Base-by-base conservation (phyloP, 495 filamentous ascomycete species). In the Achaetomiella virescens region DNA sequence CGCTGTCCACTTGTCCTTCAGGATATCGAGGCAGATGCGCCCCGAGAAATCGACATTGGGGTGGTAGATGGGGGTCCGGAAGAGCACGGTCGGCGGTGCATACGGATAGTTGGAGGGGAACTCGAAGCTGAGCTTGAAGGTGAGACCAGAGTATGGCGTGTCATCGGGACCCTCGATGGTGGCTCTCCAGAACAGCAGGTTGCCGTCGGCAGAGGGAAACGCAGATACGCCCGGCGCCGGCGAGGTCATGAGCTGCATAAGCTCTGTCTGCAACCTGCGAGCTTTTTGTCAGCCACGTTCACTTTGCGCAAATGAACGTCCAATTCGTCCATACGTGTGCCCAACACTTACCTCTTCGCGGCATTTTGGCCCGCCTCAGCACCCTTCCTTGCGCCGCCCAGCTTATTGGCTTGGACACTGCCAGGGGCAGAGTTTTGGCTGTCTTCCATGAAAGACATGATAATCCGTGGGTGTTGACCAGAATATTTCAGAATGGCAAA, bases 171-270 rank as follows among this genome's bases (percentile, higher is more conserved):
- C 93, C 67, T 83, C 82, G 75, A 99, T 95, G 10, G 93, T 99
- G 11, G 89, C 93, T 47, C 84, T 89, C 93, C 93, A 99, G 7
- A 80, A 81, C 54, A 90, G 84, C 43, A 99, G 82, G 76, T 96
- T 95, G 67, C 89, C 89, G 63, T 93, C 89, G 27, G 83, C 83
- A 59, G 89, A 86, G 40, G 93, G 93, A 67, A 99, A 99, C 52
- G 95, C 95, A 44, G 91, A 95, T 64, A 97, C 84, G 60, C 93
- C 93, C 52, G 93, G 91, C 2, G 91, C 90, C 8, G 90, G 83
- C 25, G 90, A 90, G 61, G 90, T 88, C 93, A 99, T 99, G 37
- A 99, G 79, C 72, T 92, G 85, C 91, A 97, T 97, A 50, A 99
- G 79, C 71, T 99, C 93, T 38, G 90, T 89, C 73, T 99, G 93